These are phyloP conservation scores for Triticum dicoccoides DNA, from an alignment of 176 grass and related monocot species.

Conservation along the genomic window DNA sequence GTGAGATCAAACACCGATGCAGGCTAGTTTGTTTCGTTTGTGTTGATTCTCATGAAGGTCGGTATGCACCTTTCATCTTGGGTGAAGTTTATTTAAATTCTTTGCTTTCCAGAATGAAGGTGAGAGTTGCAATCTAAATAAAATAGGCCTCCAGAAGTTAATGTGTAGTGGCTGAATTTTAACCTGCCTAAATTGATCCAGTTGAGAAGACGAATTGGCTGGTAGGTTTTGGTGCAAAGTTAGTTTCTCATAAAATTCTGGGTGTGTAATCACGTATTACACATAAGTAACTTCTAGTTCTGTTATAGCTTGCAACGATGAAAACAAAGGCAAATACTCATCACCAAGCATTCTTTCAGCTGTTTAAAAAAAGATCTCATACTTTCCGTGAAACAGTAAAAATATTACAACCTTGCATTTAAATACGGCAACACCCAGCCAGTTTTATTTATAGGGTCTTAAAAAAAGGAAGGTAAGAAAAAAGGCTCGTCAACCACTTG, in stretches of 20 bases:
- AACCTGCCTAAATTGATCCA: not conserved
- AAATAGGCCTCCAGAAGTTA: not conserved
- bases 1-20: conserved; percentile 8
- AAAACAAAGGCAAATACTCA: not conserved
- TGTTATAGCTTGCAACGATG: not conserved
- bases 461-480: not conserved
- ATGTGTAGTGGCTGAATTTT: not conserved
- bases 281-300: not conserved
- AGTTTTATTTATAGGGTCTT: conserved; percentile 41
- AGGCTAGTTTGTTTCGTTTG: not conserved
- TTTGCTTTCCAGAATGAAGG: not conserved
- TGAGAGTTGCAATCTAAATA: not conserved
- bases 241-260: not conserved
- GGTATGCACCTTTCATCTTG: not conserved
- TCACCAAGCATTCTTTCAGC: conserved; percentile 12
- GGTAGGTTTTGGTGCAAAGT: not conserved
- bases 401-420: conserved; percentile 10
- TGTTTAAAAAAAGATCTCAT: not conserved
- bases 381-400: not conserved
- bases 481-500: conserved; percentile 12
- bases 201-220: not conserved
- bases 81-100: not conserved
- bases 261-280: not conserved
- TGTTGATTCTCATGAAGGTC: not conserved
- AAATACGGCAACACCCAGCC: conserved; percentile 12